These are phyloP conservation scores for Botrytis cinerea DNA, from an alignment of 2,329 filamentous ascomycete species.

Conservation along the genomic window DNA sequence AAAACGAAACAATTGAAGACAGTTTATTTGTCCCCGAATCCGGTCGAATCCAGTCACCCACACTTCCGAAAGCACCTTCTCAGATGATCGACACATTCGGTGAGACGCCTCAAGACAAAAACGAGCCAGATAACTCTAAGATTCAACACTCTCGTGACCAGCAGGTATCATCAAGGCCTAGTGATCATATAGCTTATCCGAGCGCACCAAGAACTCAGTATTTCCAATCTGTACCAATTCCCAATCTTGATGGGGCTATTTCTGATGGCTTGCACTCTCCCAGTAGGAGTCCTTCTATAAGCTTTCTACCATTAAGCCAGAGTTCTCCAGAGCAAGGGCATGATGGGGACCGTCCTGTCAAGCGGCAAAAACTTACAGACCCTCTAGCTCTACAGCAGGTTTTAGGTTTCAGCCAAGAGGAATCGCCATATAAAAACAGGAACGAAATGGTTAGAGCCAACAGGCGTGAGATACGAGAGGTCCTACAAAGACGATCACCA, in stretches of 20 bases:
- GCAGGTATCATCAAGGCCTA: slow-evolving; percentile 1
- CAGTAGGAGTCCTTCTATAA: not conserved
- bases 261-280: not conserved
- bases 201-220: not conserved
- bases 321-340: not conserved
- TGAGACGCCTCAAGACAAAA: not conserved
- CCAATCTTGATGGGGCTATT: slow-evolving; percentile 2
- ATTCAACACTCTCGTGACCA: not conserved
- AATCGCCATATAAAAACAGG: slow-evolving; percentile 4
- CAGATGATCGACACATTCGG: not conserved
- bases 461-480: slow-evolving; percentile 12
- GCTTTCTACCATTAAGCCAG: not conserved
- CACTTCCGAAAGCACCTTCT: not conserved
- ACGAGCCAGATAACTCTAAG: not conserved
- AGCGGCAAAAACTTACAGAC: slow-evolving; percentile 11
- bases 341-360: not conserved
- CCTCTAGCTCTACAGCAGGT: not conserved
- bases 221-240: not conserved
- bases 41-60: not conserved
- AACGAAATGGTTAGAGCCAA: slow-evolving; percentile 19
- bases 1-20: not conserved
- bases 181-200: not conserved
- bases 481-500: not conserved
- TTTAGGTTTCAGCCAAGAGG: slow-evolving; percentile 22
- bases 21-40: not conserved